Conservation (phyloP, 2,329 filamentous ascomycete species). For the Zymoseptoria crescenta region DNA sequence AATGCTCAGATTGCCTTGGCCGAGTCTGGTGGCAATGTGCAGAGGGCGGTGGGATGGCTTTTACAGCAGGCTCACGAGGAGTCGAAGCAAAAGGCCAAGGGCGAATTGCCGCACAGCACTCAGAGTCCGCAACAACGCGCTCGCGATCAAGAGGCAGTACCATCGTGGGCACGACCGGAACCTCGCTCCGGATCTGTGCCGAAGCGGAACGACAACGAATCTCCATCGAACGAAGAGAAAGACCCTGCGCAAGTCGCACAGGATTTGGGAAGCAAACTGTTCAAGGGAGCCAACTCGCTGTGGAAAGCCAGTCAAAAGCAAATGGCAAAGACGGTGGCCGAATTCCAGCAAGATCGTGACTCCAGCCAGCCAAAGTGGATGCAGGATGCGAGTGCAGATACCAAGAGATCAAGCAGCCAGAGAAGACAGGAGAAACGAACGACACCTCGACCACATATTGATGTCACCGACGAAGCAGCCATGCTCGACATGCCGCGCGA, state of each 20-base stretch:
- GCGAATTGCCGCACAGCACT: constrained; percentile 19
- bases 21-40: constrained; percentile 74
- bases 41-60: constrained; percentile 80
- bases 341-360: constrained; percentile 70
- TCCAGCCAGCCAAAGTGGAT: constrained; percentile 90
- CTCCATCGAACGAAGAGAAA: constrained; percentile 50
- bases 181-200: constrained; percentile 42
- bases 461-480: constrained; percentile 53
- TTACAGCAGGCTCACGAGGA: constrained; percentile 85
- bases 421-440: constrained; percentile 26
- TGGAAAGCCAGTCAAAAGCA: constrained; percentile 95
- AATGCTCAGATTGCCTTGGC: constrained; percentile 73
- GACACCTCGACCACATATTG: constrained; percentile 11
- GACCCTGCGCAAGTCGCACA: constrained; percentile 76
- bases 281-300: constrained; percentile 89
- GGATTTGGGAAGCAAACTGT: constrained; percentile 70
- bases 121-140: constrained; percentile 18
- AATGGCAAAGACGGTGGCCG: constrained; percentile 82
- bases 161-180: constrained; percentile 58
- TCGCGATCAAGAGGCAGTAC: constrained; percentile 36
- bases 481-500: constrained; percentile 62
- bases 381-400: constrained; percentile 53
- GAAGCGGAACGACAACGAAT: constrained; percentile 46
- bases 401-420: constrained; percentile 21
- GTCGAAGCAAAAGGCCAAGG: constrained; percentile 59